Evolutionary conservation across 2,329 filamentous ascomycete species (phyloP), one percentile per base, ranked within the genome.

Genomic region (Ophiostoma sp.): DNA sequence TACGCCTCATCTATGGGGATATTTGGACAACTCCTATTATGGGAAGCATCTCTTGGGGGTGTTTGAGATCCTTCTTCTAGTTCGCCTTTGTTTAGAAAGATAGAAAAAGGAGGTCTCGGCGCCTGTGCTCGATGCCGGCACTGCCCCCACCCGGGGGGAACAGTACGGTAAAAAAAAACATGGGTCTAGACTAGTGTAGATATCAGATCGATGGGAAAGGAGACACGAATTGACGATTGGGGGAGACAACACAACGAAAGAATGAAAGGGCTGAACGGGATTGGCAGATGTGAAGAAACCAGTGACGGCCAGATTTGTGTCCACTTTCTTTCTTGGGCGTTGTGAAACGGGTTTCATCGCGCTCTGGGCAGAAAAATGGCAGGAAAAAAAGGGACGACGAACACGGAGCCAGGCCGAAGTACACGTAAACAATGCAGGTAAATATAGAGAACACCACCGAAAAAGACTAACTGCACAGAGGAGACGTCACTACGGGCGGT

Each of bases 281-380:
- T 9, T 64, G 22, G 61, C 48, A 25, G 15, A 55, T 25, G n/a
- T 12, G 50, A 22, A 12, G 22, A 36, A 22, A 6, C 5, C n/a
- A 19, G 22, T 17, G 22, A 59, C n/a, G 22, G 22, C 17, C 19
- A 33, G 39, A 61, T 33, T 36, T 22, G 50, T 48, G 39, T 22
- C 64, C 64, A 68, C 45, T 50, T 33, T 50, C 42, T 71, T 52
- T 50, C 42, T 71, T 39, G 28, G 70, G 31, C n/a, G 59, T 72
- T 66, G 59, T 68, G 71, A 72, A 72, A 72, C 71, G 50, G 61
- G 59, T 68, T 72, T 66, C 59, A 66, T 48, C 25, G 50, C 11
- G 15, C 42, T 48, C 59, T 72, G 45, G 59, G 70, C 42, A 72
- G 22, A 52, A 36, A 39, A 57, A 63, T 22, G 59, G 17, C n/a